Percentiles rank a stretch among this genome's conserved stretches.
Conservation (phyloP, 2,329 filamentous ascomycete genomes). For the Nemania sp. region DNA sequence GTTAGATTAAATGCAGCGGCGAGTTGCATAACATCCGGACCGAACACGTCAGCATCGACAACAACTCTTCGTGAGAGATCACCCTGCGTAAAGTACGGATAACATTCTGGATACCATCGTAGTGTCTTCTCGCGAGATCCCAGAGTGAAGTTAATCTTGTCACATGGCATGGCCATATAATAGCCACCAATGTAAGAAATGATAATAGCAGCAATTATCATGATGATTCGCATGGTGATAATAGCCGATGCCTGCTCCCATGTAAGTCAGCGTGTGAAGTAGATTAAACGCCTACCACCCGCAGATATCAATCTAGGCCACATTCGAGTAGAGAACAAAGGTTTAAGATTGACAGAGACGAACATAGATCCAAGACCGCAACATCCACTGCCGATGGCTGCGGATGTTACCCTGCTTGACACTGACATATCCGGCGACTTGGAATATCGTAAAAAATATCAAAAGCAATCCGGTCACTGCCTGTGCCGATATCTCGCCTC, state of each 20-base stretch:
- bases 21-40: background rate
- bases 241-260: background rate
- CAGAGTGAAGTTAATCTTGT: conserved; percentile 2
- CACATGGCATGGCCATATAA: conserved; percentile 6
- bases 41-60: conserved; percentile 8
- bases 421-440: background rate
- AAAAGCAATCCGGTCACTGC: background rate
- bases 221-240: background rate
- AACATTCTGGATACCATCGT: conserved; percentile 7
- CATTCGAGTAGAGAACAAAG: background rate
- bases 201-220: background rate
- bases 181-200: conserved; percentile 4
- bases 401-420: background rate
- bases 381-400: conserved; percentile 4
- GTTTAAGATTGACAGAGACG: background rate
- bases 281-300: no score
- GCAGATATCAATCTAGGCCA: background rate
- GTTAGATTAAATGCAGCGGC: background rate
- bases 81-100: background rate
- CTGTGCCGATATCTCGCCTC: conserved; percentile 4
- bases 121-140: background rate
- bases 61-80: background rate
- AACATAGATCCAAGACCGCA: conserved; percentile 12
- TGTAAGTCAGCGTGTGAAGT: no score
- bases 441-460: background rate